Evolutionary conservation across 257 asterid species (phyloP).

Genomic region (Henckelia pumila): DNA sequence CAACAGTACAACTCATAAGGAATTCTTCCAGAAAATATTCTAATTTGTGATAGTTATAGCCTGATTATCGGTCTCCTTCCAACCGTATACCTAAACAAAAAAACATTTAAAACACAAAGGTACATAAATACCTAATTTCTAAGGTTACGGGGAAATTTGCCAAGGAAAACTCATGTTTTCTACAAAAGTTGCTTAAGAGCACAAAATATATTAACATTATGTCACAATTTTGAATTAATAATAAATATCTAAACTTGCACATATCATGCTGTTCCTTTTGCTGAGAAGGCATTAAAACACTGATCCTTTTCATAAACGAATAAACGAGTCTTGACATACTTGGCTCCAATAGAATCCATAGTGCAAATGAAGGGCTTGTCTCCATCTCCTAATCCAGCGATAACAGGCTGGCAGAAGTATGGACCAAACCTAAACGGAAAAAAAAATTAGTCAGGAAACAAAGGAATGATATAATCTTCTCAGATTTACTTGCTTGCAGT

Average conservation of each 20-base stretch:
- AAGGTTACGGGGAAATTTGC: not conserved
- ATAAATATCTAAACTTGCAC: not conserved
- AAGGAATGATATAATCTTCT: conserved; percentile 12
- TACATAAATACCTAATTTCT: not conserved
- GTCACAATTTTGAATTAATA: not conserved
- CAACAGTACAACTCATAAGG: not conserved
- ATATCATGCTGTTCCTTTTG: not conserved
- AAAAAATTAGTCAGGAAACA: not conserved
- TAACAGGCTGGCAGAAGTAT: conserved; percentile 94
- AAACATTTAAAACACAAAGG: not conserved
- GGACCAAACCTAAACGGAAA: conserved; percentile 75
- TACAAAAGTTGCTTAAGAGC: not conserved
- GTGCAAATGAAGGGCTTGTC: conserved; percentile 98
- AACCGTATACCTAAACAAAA: not conserved
- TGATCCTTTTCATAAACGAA: conserved; percentile 1
- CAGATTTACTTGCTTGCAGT: conserved; percentile 5
- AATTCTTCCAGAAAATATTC: not conserved
- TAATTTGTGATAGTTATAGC: not conserved
- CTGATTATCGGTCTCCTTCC: not conserved
- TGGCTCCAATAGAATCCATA: conserved; percentile 96
- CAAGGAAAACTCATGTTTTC: not conserved
- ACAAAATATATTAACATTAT: not conserved
- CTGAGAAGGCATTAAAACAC: not conserved
- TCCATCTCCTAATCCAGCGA: conserved; percentile 90
- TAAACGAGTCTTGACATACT: conserved; percentile 43